Conservation (phyloP, 805 yeast species). For the Wickerhamomyces bovis region DNA sequence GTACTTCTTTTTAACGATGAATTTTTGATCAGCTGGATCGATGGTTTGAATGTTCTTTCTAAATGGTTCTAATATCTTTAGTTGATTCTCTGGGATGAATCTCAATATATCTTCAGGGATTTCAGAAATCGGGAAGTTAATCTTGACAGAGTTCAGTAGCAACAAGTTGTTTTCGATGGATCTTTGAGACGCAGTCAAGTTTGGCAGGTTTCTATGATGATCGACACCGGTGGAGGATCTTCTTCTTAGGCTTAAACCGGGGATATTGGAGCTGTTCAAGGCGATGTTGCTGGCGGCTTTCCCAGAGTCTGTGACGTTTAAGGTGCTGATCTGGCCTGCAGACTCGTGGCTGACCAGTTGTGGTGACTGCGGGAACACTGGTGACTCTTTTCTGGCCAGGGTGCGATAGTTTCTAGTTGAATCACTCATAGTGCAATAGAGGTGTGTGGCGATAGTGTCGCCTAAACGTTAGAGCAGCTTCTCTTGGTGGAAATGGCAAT, state of each 20-base stretch:
- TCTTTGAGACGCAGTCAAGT: conserved; percentile 3
- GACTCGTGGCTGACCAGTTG: neutral
- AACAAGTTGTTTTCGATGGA: conserved; percentile 10
- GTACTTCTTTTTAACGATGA: conserved; percentile 40
- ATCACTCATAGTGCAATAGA: neutral
- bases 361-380: neutral
- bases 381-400: conserved; percentile 3
- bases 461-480: no score
- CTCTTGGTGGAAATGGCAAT: no score
- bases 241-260: neutral
- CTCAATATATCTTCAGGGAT: conserved; percentile 11
- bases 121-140: conserved; percentile 14
- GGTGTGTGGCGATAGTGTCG: neutral
- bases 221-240: conserved; percentile 1
- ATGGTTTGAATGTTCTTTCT: neutral
- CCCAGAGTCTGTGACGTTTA: neutral
- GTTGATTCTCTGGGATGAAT: conserved; percentile 19
- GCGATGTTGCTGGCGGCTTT: neutral
- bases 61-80: conserved; percentile 7
- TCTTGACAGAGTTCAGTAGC: conserved; percentile 14
- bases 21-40: conserved; percentile 5
- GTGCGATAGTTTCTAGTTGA: conserved; percentile 2
- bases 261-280: neutral
- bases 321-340: neutral
- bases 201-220: neutral